phyloP scores from a whole-genome alignment of 192 early-diverging fungal genomes.

The Obelidium mucronatum region DNA sequence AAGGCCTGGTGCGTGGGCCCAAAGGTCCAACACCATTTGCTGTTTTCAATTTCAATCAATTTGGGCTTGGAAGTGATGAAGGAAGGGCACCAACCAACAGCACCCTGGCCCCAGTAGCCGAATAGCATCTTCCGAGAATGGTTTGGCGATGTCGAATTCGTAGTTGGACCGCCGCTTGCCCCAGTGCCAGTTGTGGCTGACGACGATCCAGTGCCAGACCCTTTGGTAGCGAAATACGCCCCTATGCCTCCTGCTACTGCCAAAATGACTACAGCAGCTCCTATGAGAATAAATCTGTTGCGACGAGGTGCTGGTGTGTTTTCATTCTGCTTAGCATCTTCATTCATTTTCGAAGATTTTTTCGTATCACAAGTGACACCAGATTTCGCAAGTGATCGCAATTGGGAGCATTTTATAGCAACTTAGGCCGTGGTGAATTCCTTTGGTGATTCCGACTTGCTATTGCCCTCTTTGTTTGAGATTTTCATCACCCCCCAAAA shows the following conservation, averaged over 20 bases:
- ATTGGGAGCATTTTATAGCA: too few relatives aligned
- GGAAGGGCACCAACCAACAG: background rate
- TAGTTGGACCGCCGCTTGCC: background rate
- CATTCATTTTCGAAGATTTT: background rate
- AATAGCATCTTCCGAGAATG: background rate
- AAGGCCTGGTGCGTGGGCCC: background rate
- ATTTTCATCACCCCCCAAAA: too few relatives aligned
- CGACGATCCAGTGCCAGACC: background rate
- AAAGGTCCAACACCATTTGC: background rate
- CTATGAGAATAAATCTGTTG: background rate
- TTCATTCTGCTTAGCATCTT: too few relatives aligned
- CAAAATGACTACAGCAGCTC: background rate
- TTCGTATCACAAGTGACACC: too few relatives aligned
- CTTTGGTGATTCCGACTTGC: too few relatives aligned
- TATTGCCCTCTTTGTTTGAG: too few relatives aligned
- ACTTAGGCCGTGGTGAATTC: too few relatives aligned
- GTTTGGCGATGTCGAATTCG: background rate
- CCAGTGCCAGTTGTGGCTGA: background rate
- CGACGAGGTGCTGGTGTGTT: background rate
- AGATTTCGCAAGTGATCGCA: too few relatives aligned
- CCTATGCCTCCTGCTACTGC: background rate
- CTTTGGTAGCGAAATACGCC: background rate
- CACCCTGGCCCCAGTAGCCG: background rate
- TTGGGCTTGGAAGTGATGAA: too few relatives aligned
- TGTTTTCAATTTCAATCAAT: too few relatives aligned